A percentile compares a stretch with the other conserved stretches of the same genome.
Conservation (phyloP, 2,329 filamentous ascomycete genomes). For the Meredithiella fracta region DNA sequence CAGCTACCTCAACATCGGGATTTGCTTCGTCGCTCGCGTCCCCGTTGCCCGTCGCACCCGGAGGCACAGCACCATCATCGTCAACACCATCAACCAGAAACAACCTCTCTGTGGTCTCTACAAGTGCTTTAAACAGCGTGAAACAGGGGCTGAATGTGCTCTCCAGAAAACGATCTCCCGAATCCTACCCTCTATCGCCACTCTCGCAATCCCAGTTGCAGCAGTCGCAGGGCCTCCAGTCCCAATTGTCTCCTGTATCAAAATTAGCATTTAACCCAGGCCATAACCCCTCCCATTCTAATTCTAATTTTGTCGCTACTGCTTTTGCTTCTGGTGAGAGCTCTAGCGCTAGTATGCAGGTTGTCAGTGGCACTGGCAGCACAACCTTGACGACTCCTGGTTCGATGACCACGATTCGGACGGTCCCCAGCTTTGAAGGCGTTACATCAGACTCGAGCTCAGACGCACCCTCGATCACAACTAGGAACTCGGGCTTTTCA, state of each 20-base stretch:
- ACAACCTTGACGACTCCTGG: conserved; percentile 7
- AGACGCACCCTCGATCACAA: conserved; percentile 20
- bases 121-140: conserved; percentile 27
- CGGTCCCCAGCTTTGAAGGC: conserved; percentile 39
- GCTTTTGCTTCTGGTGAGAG: neutral
- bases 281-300: neutral
- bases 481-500: conserved; percentile 36
- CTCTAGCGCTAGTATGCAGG: no score
- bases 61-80: neutral
- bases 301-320: conserved; percentile 13
- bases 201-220: conserved; percentile 17
- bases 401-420: conserved; percentile 33
- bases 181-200: conserved; percentile 18
- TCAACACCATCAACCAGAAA: neutral
- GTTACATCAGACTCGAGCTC: conserved; percentile 29
- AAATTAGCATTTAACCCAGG: neutral
- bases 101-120: conserved; percentile 20
- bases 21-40: neutral
- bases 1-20: neutral
- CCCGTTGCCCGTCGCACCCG: neutral
- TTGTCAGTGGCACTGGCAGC: conserved; percentile 17
- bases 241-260: conserved; percentile 7
- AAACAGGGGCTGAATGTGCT: conserved; percentile 20
- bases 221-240: conserved; percentile 18
- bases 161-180: conserved; percentile 18